phyloP scores from a whole-genome alignment of 2,329 filamentous ascomycete genomes.

The Purpureocillium lavendulum region DNA sequence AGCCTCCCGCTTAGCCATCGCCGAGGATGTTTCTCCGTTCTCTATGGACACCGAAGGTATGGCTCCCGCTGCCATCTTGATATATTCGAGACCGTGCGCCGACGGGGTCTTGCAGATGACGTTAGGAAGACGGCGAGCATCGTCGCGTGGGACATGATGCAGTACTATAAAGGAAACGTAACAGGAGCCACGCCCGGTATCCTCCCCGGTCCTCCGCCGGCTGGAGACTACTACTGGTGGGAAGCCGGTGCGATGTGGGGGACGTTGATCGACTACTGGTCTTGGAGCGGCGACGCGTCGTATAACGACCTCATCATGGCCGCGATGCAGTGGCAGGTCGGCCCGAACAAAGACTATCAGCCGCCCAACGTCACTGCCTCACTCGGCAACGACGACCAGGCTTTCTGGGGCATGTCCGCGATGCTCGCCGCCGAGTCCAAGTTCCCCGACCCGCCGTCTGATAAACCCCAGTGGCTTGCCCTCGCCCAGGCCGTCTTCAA shows the following conservation, averaged over 20 bases:
- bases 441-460: constrained; percentile 42
- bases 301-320: constrained; percentile 46
- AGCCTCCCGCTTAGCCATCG: too few species aligned
- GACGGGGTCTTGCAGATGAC: too few species aligned
- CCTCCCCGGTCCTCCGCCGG: too few species aligned
- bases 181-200: too few species aligned
- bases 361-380: constrained; percentile 40
- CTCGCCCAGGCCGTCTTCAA: constrained; percentile 57
- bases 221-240: constrained; percentile 39
- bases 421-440: constrained; percentile 49
- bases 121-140: too few species aligned
- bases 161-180: too few species aligned
- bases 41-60: too few species aligned
- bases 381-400: constrained; percentile 56
- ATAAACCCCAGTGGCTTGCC: constrained; percentile 41
- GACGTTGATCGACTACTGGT: constrained; percentile 54
- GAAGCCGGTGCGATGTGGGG: constrained; percentile 53
- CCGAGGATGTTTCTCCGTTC: too few species aligned
- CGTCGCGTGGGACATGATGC: too few species aligned
- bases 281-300: constrained; percentile 45
- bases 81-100: too few species aligned
- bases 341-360: constrained; percentile 43
- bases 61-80: too few species aligned
- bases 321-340: constrained; percentile 42
- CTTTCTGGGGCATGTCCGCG: constrained; percentile 56